These are phyloP conservation scores for Mycena alexandri DNA, from an alignment of 768 basidiomycete species.

Conservation along the genomic window DNA sequence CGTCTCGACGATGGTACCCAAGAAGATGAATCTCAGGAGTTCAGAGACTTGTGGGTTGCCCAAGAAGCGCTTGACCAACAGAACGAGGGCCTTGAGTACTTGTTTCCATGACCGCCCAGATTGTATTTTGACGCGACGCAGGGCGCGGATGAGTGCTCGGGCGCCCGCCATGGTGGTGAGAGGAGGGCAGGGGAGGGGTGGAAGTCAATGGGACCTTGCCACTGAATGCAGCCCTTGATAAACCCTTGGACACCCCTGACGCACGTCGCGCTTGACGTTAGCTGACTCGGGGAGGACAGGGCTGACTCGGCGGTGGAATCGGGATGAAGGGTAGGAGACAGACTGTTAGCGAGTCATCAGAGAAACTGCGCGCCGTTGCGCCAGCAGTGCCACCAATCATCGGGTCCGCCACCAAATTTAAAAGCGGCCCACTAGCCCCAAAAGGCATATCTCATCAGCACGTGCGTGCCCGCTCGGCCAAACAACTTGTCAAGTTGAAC, in stretches of 20 bases:
- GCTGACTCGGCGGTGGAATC: neutral
- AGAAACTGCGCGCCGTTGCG: neutral
- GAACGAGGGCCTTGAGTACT: slow-evolving; percentile 12
- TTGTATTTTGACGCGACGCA: slow-evolving; percentile 19
- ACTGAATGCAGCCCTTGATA: neutral
- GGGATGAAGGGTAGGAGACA: neutral
- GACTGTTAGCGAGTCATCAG: neutral
- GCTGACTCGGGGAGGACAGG: neutral
- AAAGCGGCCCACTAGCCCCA: too few species aligned
- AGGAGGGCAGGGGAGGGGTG: neutral
- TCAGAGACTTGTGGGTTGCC: slow-evolving; percentile 36
- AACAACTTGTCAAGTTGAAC: too few species aligned
- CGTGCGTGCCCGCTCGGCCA: too few species aligned
- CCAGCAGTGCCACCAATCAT: too few species aligned
- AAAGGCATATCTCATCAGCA: too few species aligned
- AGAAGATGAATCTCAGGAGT: slow-evolving; percentile 35
- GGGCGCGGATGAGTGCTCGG: slow-evolving; percentile 21
- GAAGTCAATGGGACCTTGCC: neutral
- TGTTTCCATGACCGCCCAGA: slow-evolving; percentile 30
- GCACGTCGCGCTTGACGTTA: neutral
- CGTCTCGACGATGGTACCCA: slow-evolving; percentile 39
- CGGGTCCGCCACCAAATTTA: too few species aligned
- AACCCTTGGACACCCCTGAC: neutral
- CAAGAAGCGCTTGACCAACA: slow-evolving; percentile 19
- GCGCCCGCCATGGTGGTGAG: slow-evolving; percentile 23